phyloP scores from a whole-genome alignment of 2,329 filamentous ascomycete species.

The Hypoxylon sp. region DNA sequence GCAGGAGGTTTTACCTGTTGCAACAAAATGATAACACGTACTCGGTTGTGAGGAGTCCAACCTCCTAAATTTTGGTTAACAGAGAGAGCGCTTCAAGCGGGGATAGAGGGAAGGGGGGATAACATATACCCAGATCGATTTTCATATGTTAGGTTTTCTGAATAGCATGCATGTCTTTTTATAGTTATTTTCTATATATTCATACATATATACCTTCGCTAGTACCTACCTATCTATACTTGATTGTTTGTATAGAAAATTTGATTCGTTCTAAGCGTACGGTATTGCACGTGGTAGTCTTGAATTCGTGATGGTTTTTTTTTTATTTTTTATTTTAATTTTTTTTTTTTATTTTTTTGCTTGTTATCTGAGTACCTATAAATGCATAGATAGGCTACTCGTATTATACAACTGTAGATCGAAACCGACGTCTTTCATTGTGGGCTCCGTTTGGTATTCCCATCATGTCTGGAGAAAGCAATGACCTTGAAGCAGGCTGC shows the following conservation, averaged over 20 bases:
- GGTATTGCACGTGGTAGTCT: not conserved
- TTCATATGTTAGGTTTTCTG: constrained; percentile 30
- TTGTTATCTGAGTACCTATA: not conserved
- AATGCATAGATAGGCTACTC: not conserved
- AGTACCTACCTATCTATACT: not conserved
- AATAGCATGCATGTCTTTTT: constrained; percentile 26
- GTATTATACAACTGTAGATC: not conserved
- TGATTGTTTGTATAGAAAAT: constrained; percentile 22
- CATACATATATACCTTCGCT: constrained; percentile 32
- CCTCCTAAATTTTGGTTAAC: constrained; percentile 5
- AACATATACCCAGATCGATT: constrained; percentile 38
- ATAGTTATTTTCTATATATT: constrained; percentile 5
- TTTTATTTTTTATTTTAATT: too few relatives aligned
- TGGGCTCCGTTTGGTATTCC: not conserved
- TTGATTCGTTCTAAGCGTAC: constrained; percentile 5
- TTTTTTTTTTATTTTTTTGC: too few relatives aligned
- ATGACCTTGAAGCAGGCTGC: not conserved
- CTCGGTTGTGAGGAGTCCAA: not conserved
- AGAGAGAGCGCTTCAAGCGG: constrained; percentile 10
- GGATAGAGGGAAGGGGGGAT: constrained; percentile 2
- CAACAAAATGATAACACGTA: constrained; percentile 42
- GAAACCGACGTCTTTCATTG: not conserved
- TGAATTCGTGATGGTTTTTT: not conserved
- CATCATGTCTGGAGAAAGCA: not conserved
- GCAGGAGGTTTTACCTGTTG: constrained; percentile 56